Base-by-base conservation (phyloP, 768 basidiomycete species). In the Pisolithus marmoratus region DNA sequence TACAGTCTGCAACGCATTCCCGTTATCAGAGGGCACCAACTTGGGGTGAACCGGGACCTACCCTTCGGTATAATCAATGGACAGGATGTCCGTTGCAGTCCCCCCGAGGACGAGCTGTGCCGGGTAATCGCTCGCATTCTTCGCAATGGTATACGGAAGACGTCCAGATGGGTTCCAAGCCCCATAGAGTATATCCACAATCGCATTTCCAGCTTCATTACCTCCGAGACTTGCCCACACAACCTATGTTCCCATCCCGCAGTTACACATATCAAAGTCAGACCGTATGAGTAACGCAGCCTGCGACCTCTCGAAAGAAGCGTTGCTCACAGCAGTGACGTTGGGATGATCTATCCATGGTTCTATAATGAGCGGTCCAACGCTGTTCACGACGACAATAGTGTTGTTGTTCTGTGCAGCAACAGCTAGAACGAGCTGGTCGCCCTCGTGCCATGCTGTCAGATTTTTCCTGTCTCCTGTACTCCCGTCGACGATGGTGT, bases 161-260 rank as follows among this genome's bases (percentile, higher is more conserved):
- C 83, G 76, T 12, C 83, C 85, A 51, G 79, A 80, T 0, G 91
- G 92, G 62, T 90, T 93, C 64, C 82, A 83, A 20, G 68, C 70
- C 0, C 90, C 92, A 55, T 82, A 91, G 5, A 94, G 63, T 17
- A 95, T 77, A 58, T 93, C 90, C 14, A 85, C 78, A 17, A 94
- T 75, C 3, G 81, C 76, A 54, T 85, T 86, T 0, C 90, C 90
- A 0, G 85, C 82, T 69, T 94, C 88, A 61, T 87, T 84, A 19
- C 91, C 91, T 15, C 70, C 76, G 17, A 82, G 64, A 20, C 72
- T 83, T 2, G 76, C 76, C 76, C 74, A 74, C 20, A 82, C 55
- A 54, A 72, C 60, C 64, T 68, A 45, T 5, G n/a, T 41, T 19
- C 43, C 43, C 23, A 29, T 45, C 8, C 20, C 9, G 40, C 19